These are phyloP conservation scores for Myriosclerotinia scirpicola DNA, from an alignment of 2,329 filamentous ascomycete genomes.

Conservation along the genomic window DNA sequence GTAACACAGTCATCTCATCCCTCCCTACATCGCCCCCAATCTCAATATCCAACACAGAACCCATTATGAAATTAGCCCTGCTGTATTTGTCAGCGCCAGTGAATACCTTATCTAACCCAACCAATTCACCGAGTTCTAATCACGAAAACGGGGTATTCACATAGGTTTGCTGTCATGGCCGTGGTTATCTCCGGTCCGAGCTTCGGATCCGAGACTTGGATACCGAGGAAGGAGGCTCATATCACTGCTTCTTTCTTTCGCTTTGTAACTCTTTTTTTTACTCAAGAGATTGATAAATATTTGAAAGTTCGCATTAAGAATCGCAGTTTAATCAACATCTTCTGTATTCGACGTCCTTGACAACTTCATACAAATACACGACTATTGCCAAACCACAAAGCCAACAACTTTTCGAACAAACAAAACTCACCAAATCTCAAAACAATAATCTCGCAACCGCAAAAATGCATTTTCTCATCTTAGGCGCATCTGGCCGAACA, in stretches of 20 bases:
- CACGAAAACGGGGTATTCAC: neutral
- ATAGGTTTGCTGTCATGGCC: neutral
- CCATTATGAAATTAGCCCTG: neutral
- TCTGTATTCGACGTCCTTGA: neutral
- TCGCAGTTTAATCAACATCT: neutral
- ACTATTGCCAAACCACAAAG: neutral
- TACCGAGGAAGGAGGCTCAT: neutral
- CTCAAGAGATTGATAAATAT: slow-evolving; percentile 6
- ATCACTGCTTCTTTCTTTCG: slow-evolving; percentile 1
- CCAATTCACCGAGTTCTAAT: neutral
- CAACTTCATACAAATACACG: neutral
- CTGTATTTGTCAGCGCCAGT: neutral
- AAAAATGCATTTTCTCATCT: slow-evolving; percentile 46
- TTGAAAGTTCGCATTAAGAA: neutral
- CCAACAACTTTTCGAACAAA: neutral
- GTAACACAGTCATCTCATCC: neutral
- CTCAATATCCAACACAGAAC: neutral
- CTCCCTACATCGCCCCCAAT: neutral
- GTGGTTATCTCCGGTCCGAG: slow-evolving; percentile 6
- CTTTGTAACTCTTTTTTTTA: neutral
- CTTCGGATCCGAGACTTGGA: neutral
- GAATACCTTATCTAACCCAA: too few relatives aligned
- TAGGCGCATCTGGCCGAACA: slow-evolving; percentile 51
- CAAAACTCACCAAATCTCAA: neutral
- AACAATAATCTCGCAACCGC: neutral